Percentiles rank a stretch among this genome's conserved stretches.
phyloP scores from a whole-genome alignment of 2,329 filamentous ascomycete genomes.

The Orbilia oligospora region DNA sequence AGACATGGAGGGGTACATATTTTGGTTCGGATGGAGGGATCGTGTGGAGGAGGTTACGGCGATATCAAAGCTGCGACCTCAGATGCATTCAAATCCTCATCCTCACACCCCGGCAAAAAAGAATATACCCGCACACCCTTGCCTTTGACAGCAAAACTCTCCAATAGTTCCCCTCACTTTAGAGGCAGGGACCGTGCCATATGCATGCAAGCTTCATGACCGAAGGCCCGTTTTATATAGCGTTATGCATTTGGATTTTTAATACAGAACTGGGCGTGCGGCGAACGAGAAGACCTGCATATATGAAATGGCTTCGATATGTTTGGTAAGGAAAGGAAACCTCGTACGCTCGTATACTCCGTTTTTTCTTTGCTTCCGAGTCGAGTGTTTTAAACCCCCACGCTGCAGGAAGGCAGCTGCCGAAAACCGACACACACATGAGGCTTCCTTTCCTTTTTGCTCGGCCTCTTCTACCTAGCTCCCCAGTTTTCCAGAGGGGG shows the following conservation, averaged over 20 bases:
- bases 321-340: background rate
- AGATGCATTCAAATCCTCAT: conserved; percentile 19
- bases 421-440: conserved; percentile 39
- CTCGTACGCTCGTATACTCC: conserved; percentile 3
- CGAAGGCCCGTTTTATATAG: conserved; percentile 33
- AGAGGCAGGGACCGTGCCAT: conserved; percentile 38
- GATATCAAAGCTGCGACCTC: conserved; percentile 20
- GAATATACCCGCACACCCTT: conserved; percentile 26
- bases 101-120: conserved; percentile 15
- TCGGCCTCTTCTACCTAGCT: conserved; percentile 26
- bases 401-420: conserved; percentile 33
- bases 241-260: conserved; percentile 50
- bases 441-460: conserved; percentile 29
- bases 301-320: conserved; percentile 1
- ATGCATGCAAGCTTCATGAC: conserved; percentile 43
- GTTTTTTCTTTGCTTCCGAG: conserved; percentile 15
- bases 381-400: conserved; percentile 38
- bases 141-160: conserved; percentile 3
- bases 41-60: conserved; percentile 26
- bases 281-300: conserved; percentile 24
- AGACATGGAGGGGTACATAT: background rate
- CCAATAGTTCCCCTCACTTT: conserved; percentile 43
- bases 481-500: conserved; percentile 17
- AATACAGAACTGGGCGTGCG: conserved; percentile 22
- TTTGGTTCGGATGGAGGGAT: conserved; percentile 11